These are phyloP conservation scores for Alternaria panax DNA, from an alignment of 2,329 filamentous ascomycete genomes.

Conservation along the genomic window DNA sequence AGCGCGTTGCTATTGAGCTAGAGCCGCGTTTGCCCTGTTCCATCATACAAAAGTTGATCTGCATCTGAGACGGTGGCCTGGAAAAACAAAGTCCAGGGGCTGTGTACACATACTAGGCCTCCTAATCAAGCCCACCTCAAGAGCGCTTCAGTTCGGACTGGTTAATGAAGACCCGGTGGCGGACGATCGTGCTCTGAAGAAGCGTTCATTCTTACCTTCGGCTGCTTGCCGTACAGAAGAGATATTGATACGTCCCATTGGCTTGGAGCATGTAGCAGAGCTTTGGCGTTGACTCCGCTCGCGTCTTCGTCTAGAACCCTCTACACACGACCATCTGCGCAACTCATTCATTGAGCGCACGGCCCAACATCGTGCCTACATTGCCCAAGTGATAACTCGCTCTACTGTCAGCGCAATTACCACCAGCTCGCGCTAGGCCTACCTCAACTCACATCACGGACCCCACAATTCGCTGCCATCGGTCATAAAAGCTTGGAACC, in stretches of 20 bases:
- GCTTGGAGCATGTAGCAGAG: constrained; percentile 23
- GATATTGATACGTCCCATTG: constrained; percentile 26
- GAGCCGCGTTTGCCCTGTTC: background rate
- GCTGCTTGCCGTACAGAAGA: background rate
- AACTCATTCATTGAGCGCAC: constrained; percentile 6
- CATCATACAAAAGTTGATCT: background rate
- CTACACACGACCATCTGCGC: background rate
- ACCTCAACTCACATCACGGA: background rate
- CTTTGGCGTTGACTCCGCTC: background rate
- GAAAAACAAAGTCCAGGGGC: background rate
- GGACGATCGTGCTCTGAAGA: background rate
- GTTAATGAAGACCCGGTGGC: background rate
- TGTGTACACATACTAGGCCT: background rate
- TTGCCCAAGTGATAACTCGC: constrained; percentile 9
- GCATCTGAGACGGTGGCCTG: background rate
- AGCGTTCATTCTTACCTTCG: background rate
- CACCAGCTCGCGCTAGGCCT: constrained; percentile 7
- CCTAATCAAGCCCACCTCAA: background rate
- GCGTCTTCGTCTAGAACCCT: background rate
- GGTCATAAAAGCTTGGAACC: constrained; percentile 5
- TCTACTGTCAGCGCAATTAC: constrained; percentile 9
- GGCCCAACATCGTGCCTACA: constrained; percentile 9
- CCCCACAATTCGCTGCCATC: background rate
- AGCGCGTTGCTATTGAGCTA: background rate
- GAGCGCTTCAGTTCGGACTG: too few species aligned